Percentiles rank a stretch among this genome's conserved stretches.
Conservation (phyloP, 441 rosid species). For the Pelargonium cotyledonis region DNA sequence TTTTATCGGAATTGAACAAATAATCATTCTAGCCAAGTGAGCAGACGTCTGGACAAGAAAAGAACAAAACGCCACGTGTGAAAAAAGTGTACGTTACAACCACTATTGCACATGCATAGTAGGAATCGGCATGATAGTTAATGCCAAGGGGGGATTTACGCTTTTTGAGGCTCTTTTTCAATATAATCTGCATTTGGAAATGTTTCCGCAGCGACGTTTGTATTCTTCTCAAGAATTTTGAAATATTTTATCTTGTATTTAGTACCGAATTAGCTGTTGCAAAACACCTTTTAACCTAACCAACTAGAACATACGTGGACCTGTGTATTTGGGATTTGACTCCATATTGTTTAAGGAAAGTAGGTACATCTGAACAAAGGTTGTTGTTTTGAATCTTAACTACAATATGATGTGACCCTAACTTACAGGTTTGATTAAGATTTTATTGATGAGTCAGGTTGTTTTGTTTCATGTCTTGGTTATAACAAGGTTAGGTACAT, state of each 20-base stretch:
- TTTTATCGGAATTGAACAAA: background rate
- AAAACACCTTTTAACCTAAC: background rate
- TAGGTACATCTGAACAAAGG: background rate
- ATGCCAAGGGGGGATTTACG: background rate
- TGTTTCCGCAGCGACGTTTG: too few species aligned
- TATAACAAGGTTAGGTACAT: background rate
- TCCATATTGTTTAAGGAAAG: background rate
- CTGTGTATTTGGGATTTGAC: background rate
- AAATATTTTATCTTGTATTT: too few species aligned
- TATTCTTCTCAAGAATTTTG: background rate
- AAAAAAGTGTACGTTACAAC: background rate
- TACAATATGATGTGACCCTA: background rate
- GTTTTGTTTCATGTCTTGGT: constrained; percentile 11
- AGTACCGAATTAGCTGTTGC: background rate
- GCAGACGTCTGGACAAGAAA: constrained; percentile 4
- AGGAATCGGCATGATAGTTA: background rate
- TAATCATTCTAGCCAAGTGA: background rate
- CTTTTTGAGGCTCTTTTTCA: background rate
- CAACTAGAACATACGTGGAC: background rate
- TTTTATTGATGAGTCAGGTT: background rate
- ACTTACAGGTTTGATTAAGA: background rate
- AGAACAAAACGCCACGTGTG: background rate
- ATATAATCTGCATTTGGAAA: too few species aligned
- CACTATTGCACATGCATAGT: background rate
- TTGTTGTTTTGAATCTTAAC: background rate